Percentiles rank a stretch among this genome's conserved stretches.
Evolutionary conservation across 2,329 filamentous ascomycete genomes (phyloP).

Genomic region (Onygenales sp.): DNA sequence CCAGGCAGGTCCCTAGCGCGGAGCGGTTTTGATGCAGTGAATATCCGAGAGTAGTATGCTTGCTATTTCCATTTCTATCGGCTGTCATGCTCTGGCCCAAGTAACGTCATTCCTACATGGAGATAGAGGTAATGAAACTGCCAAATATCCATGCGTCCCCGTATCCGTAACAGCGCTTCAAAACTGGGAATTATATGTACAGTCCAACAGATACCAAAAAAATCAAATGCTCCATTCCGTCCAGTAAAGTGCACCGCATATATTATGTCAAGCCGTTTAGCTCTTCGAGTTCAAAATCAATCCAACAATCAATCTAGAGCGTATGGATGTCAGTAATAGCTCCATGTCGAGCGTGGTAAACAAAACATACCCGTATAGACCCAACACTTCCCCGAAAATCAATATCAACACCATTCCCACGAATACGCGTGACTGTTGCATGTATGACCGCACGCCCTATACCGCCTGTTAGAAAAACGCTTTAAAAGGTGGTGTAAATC

Average conservation of each 20-base stretch:
- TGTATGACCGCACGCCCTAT: constrained; percentile 78
- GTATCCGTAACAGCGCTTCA: too few species aligned
- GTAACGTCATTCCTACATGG: too few species aligned
- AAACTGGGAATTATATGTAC: too few species aligned
- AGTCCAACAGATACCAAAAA: neutral
- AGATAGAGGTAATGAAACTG: too few species aligned
- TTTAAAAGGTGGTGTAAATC: neutral
- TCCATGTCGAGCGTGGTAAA: constrained; percentile 31
- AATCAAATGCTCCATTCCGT: neutral
- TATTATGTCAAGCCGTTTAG: constrained; percentile 20
- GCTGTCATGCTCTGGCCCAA: too few species aligned
- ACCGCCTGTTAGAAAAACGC: constrained; percentile 14
- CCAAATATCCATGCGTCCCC: too few species aligned
- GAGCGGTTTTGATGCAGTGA: too few species aligned
- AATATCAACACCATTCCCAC: constrained; percentile 98
- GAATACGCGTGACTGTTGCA: constrained; percentile 92
- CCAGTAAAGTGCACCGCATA: neutral
- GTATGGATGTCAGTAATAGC: constrained; percentile 3
- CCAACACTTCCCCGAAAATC: constrained; percentile 96
- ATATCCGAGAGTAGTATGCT: too few species aligned
- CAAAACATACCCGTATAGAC: constrained; percentile 84
- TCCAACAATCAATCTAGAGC: constrained; percentile 68
- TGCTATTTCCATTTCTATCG: too few species aligned
- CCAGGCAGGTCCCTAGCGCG: too few species aligned
- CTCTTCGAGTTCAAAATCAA: constrained; percentile 83